Percentiles rank a stretch among this genome's conserved stretches.
Conservation (phyloP, 306 rosid genomes). For the Aeschynomene evenia region DNA sequence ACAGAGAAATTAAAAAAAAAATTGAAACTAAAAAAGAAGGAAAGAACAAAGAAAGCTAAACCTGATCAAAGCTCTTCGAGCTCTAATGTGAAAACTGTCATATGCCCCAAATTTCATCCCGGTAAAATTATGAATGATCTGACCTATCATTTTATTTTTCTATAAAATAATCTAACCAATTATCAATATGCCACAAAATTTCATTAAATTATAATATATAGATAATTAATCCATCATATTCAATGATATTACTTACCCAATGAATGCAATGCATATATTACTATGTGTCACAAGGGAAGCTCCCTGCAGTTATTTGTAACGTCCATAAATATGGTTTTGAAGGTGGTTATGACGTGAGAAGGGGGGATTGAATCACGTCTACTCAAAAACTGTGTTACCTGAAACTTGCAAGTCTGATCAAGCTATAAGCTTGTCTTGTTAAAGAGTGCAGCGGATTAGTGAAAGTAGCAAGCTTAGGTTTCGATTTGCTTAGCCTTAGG, state of each 20-base stretch:
- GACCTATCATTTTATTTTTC: too few relatives aligned
- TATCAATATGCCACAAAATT: slow-evolving; percentile 41
- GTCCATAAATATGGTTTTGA: too few relatives aligned
- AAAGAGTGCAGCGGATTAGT: too few relatives aligned
- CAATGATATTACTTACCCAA: slow-evolving; percentile 42
- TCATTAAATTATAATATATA: background rate
- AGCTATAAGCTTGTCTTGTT: too few relatives aligned
- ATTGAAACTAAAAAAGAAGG: too few relatives aligned
- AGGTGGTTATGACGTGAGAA: too few relatives aligned
- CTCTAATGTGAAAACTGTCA: slow-evolving; percentile 35
- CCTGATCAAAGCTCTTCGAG: slow-evolving; percentile 85
- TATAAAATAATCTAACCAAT: slow-evolving; percentile 3
- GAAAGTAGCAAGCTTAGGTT: too few relatives aligned
- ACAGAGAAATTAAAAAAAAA: too few relatives aligned
- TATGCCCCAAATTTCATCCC: slow-evolving; percentile 10
- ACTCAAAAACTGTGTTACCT: too few relatives aligned
- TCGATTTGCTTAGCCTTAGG: too few relatives aligned
- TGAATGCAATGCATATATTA: slow-evolving; percentile 91
- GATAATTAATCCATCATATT: slow-evolving; percentile 15
- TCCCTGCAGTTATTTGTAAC: slow-evolving; percentile 87
- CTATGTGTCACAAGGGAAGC: slow-evolving; percentile 76
- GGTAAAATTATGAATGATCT: slow-evolving; percentile 6
- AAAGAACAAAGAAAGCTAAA: slow-evolving; percentile 32
- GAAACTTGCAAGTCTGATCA: too few relatives aligned
- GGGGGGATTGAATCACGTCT: too few relatives aligned